A percentile compares a stretch with the other conserved stretches of the same genome.
phyloP scores from a whole-genome alignment of 805 yeast species.

The Hanseniaspora singularis region DNA sequence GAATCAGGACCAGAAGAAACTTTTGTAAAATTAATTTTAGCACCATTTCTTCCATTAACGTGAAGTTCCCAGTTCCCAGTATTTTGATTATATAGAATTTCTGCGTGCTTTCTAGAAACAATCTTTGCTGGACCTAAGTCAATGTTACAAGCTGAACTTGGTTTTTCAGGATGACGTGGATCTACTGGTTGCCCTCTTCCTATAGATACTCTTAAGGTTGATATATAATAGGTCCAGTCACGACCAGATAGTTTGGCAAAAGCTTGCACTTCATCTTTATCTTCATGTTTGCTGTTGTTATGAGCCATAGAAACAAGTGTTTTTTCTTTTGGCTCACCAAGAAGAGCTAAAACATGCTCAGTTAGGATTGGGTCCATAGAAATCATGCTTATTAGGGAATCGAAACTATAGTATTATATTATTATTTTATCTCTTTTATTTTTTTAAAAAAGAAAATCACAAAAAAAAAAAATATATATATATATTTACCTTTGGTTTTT shows the following conservation, averaged over 20 bases:
- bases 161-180: conserved; percentile 28
- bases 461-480: no score
- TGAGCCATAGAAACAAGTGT: conserved; percentile 64
- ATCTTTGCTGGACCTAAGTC: conserved; percentile 96
- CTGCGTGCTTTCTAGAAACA: conserved; percentile 85
- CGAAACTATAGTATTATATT: conserved; percentile 18
- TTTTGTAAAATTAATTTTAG: conserved; percentile 63
- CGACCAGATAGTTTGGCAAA: conserved; percentile 91
- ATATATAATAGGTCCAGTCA: conserved; percentile 90
- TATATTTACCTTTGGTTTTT: no score
- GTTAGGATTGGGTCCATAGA: conserved; percentile 39
- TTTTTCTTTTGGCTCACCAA: conserved; percentile 58
- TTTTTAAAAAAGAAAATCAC: no score
- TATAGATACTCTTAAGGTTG: conserved; percentile 57
- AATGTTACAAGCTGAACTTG: conserved; percentile 40
- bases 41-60: conserved; percentile 84
- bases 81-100: conserved; percentile 62
- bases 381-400: no score
- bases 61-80: conserved; percentile 75
- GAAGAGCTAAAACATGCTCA: conserved; percentile 59
- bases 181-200: conserved; percentile 42
- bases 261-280: conserved; percentile 76
- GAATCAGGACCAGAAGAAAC: conserved; percentile 35
- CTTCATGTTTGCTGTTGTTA: conserved; percentile 54
- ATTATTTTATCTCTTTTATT: conserved; percentile 16